Evolutionary conservation across 768 basidiomycete genomes (phyloP).

Genomic region (Termitomyces sp.): DNA sequence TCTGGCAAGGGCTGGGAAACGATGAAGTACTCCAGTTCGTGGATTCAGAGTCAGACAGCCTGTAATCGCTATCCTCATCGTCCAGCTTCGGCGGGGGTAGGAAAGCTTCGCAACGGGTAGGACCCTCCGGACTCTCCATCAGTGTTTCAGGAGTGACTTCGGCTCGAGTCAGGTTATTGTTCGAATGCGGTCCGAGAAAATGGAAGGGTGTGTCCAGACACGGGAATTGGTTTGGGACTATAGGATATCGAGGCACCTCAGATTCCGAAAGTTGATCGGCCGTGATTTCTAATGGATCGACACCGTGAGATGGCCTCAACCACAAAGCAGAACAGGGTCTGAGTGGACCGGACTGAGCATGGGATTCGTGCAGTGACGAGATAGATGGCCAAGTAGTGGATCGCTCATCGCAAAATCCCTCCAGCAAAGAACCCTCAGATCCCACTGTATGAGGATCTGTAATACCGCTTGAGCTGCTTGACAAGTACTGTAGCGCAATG

Average conservation of each 20-base stretch:
- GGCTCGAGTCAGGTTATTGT: neutral
- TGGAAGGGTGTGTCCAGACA: neutral
- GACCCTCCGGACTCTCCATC: neutral
- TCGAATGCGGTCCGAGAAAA: neutral
- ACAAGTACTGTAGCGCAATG: slow-evolving; percentile 26
- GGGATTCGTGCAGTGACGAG: neutral
- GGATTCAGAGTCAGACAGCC: slow-evolving; percentile 3
- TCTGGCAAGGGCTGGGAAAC: slow-evolving; percentile 17
- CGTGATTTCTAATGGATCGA: slow-evolving; percentile 40
- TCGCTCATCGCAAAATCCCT: slow-evolving; percentile 1
- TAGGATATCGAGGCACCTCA: neutral
- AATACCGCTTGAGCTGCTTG: neutral
- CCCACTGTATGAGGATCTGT: neutral
- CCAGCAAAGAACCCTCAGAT: slow-evolving; percentile 2
- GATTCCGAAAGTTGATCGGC: slow-evolving; percentile 2
- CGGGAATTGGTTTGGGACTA: slow-evolving; percentile 1
- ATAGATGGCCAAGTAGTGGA: slow-evolving; percentile 2
- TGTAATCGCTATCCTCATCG: slow-evolving; percentile 14
- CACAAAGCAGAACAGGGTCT: slow-evolving; percentile 17
- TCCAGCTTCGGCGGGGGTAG: neutral
- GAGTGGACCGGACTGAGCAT: neutral
- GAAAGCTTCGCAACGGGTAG: neutral
- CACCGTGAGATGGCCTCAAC: slow-evolving; percentile 15
- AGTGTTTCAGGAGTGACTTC: neutral
- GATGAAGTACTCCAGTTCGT: slow-evolving; percentile 10